Base-by-base conservation (phyloP, 2,329 filamentous ascomycete genomes). In the Parafenestella ontariensis region DNA sequence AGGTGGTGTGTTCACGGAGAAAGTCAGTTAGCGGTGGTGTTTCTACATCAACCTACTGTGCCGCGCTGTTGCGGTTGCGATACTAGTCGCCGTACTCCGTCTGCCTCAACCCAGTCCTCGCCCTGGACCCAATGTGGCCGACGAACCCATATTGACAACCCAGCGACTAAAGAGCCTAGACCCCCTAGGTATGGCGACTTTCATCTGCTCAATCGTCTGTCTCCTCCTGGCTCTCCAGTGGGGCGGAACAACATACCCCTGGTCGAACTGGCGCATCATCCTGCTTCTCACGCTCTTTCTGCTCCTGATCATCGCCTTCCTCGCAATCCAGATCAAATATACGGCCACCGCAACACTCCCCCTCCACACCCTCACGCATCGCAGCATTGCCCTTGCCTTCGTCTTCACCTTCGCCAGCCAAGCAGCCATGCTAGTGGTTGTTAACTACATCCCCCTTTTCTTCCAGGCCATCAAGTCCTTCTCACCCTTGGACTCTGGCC, bases 251-350 rank as follows among this genome's bases (percentile, higher is more conserved):
- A 66, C 54, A 10, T 70, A 72, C 20, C 13, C 54, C 8, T 82
- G 79, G 81, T 69, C 64, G 37, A 73, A 72, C 46, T 71, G 70
- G 0, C 72, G 75, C 6, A 74, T 83, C 36, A 77, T 83, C 24
- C 75, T 73, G 0, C 69, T 82, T 53, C 58, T 80, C 37, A 65
- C 73, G 29, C 56, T 82, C 3, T 73, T 72, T 10, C 61, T 53
- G 4, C 56, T 79, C 15, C 68, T 83, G 3, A 49, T 81, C 17
- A 52, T 77, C 31, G 64, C 49, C 1, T 84, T 83, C 58, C 49
- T 78, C 24, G 54, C 61, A 3, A 59, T 61, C 2, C 28, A 31
- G 28, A 31, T 31, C 7, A 1, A 10, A 6, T 31, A 11, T 10
- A 6, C 28, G 11, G 11, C 8, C 3, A 31, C 28, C 9, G 28